Evolutionary conservation across 1,139 yeast species (phyloP).

Genomic region (Scheffersomyces parashehatae): DNA sequence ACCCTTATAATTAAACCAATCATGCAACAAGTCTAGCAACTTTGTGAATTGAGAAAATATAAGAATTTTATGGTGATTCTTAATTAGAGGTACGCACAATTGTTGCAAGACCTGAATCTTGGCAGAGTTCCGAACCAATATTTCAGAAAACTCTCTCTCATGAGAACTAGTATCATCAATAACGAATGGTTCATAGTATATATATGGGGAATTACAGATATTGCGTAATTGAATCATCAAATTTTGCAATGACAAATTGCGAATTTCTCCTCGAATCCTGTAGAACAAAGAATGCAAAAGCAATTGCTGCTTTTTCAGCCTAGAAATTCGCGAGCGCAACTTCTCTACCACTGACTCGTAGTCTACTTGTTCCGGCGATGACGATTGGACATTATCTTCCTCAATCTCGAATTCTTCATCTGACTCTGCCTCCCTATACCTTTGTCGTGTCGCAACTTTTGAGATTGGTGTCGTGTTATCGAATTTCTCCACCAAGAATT

Average conservation of each 20-base stretch:
- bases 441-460: background rate
- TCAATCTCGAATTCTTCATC: slow-evolving; percentile 25
- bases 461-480: background rate
- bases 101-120: slow-evolving; percentile 72
- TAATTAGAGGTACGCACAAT: slow-evolving; percentile 46
- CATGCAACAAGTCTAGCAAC: slow-evolving; percentile 73
- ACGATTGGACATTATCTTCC: slow-evolving; percentile 2
- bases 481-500: slow-evolving; percentile 32
- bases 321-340: slow-evolving; percentile 5
- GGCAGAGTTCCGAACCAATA: slow-evolving; percentile 54
- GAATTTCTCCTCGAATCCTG: slow-evolving; percentile 21
- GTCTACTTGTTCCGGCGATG: slow-evolving; percentile 33
- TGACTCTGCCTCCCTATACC: slow-evolving; percentile 28
- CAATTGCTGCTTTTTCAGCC: slow-evolving; percentile 13
- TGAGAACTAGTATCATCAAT: slow-evolving; percentile 24
- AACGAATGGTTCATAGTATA: slow-evolving; percentile 77
- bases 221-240: slow-evolving; percentile 80
- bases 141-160: slow-evolving; percentile 28
- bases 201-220: slow-evolving; percentile 81
- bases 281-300: slow-evolving; percentile 18
- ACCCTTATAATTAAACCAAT: slow-evolving; percentile 47
- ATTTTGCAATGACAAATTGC: slow-evolving; percentile 51
- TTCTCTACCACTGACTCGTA: slow-evolving; percentile 4
- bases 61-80: slow-evolving; percentile 61
- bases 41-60: slow-evolving; percentile 84